Percentiles rank a stretch among this genome's conserved stretches.
Evolutionary conservation across 495 filamentous ascomycete species (phyloP).

Genomic region (Geoglossum glabrum): DNA sequence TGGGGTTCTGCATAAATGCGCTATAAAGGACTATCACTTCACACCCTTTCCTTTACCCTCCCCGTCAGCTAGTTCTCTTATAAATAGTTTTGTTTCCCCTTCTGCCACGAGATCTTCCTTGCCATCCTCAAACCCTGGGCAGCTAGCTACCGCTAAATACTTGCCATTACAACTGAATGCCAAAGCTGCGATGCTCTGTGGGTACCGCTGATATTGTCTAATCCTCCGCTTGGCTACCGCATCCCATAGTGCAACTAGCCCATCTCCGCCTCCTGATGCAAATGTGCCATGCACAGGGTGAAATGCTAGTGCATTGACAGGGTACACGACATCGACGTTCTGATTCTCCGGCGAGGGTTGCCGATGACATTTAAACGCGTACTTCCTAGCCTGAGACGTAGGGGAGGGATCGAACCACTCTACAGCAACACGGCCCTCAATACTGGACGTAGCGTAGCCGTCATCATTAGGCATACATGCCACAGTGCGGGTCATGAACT

Average conservation of each 20-base stretch:
- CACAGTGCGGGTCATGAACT: slow-evolving; percentile 85
- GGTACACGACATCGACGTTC: slow-evolving; percentile 74
- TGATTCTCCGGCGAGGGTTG: slow-evolving; percentile 35
- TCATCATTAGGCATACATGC: slow-evolving; percentile 88
- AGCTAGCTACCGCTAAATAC: slow-evolving; percentile 64
- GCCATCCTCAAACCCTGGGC: slow-evolving; percentile 84
- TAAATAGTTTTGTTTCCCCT: slow-evolving; percentile 52
- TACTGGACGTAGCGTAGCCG: slow-evolving; percentile 71
- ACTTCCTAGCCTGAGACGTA: slow-evolving; percentile 75
- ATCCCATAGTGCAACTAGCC: slow-evolving; percentile 91
- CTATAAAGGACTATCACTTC: too few relatives aligned
- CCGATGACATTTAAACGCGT: slow-evolving; percentile 96
- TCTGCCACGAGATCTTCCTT: slow-evolving; percentile 46
- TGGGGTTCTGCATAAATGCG: too few relatives aligned
- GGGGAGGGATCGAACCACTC: slow-evolving; percentile 89
- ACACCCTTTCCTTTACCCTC: slow-evolving; percentile 78
- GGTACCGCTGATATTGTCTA: slow-evolving; percentile 69
- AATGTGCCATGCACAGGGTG: slow-evolving; percentile 85
- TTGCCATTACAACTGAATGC: slow-evolving; percentile 62
- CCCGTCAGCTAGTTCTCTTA: slow-evolving; percentile 64
- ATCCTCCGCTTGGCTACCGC: slow-evolving; percentile 79
- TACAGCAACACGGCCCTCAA: slow-evolving; percentile 86
- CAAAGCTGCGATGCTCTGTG: slow-evolving; percentile 55
- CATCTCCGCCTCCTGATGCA: slow-evolving; percentile 82
- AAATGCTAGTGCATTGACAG: slow-evolving; percentile 84